Percentiles rank a stretch among this genome's conserved stretches.
Conservation (phyloP, 106 monocot species). For the Iris macrosiphon region DNA sequence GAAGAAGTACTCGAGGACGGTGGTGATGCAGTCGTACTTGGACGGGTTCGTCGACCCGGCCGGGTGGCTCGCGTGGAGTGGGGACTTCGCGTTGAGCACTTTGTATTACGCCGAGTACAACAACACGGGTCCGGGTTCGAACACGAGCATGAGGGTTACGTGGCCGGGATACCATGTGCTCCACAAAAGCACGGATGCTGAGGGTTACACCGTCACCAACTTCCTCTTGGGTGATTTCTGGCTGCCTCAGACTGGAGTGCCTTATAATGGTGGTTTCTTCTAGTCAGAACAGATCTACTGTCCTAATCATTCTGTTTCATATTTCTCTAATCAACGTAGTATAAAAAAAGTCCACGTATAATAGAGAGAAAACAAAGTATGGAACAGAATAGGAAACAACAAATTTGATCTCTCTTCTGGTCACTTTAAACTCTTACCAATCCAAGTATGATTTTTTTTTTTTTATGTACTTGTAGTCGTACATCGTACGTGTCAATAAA, state of each 20-base stretch:
- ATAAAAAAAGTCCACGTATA: too few species aligned
- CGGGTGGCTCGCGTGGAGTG: slow-evolving; percentile 34
- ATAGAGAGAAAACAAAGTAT: too few species aligned
- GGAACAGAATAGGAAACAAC: too few species aligned
- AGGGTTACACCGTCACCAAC: slow-evolving; percentile 26
- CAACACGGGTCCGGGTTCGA: slow-evolving; percentile 32
- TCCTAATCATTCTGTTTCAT: too few species aligned
- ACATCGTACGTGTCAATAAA: too few species aligned
- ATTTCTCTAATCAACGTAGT: too few species aligned
- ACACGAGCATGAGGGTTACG: slow-evolving; percentile 18
- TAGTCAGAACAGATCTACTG: too few species aligned
- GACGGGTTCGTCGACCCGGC: slow-evolving; percentile 41
- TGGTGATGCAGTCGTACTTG: slow-evolving; percentile 58
- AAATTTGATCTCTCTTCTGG: too few species aligned
- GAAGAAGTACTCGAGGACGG: slow-evolving; percentile 61
- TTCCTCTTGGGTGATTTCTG: slow-evolving; percentile 35
- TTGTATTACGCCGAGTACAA: slow-evolving; percentile 45
- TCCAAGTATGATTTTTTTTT: too few species aligned
- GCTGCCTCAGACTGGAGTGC: slow-evolving; percentile 4
- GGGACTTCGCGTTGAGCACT: slow-evolving; percentile 22
- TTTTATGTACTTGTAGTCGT: too few species aligned
- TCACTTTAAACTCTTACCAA: too few species aligned
- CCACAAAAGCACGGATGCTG: slow-evolving; percentile 32
- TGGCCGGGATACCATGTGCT: slow-evolving; percentile 44
- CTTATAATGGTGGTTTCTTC: too few species aligned